Evolutionary conservation across 495 filamentous ascomycete genomes (phyloP).

Genomic region (Daldinia bambusicola): DNA sequence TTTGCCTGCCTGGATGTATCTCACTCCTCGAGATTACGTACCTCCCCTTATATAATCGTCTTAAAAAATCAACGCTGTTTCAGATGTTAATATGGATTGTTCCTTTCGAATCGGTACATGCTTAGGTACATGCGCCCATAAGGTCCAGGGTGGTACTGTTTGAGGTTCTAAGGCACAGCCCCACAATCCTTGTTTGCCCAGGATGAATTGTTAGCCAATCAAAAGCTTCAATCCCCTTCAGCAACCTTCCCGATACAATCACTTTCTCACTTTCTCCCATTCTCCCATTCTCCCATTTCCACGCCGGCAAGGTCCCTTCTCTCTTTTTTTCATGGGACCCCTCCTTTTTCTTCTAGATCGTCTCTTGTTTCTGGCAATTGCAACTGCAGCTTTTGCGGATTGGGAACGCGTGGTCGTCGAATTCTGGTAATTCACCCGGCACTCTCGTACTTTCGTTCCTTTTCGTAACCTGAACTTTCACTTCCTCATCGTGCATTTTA

Average conservation of each 20-base stretch:
- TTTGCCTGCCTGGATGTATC: too few species aligned
- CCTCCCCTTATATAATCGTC: neutral
- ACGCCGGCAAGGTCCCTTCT: conserved; percentile 22
- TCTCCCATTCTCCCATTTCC: conserved; percentile 1
- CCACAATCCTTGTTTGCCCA: conserved; percentile 25
- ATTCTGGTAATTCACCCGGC: neutral
- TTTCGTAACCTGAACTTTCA: conserved; percentile 22
- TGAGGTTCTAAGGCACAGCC: conserved; percentile 38
- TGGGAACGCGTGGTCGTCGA: neutral
- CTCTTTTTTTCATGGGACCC: neutral
- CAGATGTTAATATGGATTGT: neutral
- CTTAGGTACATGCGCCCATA: neutral
- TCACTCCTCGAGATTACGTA: neutral
- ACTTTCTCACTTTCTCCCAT: too few species aligned
- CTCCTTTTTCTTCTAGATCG: neutral
- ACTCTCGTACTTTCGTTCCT: conserved; percentile 9
- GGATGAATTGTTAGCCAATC: conserved; percentile 25
- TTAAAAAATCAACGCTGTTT: neutral
- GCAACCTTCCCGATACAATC: conserved; percentile 34
- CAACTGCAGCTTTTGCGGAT: neutral
- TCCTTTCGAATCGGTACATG: neutral
- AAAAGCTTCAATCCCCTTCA: conserved; percentile 8
- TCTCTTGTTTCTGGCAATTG: neutral
- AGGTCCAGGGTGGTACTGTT: conserved; percentile 19
- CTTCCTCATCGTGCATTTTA: conserved; percentile 11